Percentiles rank a stretch among this genome's conserved stretches.
Conservation (phyloP, 2,329 filamentous ascomycete genomes). For the Cladophialophora yegresii region DNA sequence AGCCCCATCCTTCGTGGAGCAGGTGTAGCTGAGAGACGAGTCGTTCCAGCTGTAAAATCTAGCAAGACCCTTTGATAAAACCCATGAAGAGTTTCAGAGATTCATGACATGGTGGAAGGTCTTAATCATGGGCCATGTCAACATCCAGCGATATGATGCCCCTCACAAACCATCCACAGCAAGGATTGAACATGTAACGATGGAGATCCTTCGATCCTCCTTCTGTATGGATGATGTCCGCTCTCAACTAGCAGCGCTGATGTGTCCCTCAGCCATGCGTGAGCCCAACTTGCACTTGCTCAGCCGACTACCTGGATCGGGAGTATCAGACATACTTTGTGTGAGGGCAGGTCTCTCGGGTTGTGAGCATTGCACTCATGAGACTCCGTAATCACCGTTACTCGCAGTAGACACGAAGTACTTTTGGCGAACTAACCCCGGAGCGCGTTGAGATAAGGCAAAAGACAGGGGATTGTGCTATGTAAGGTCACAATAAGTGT, state of each 20-base stretch:
- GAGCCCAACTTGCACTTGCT: neutral
- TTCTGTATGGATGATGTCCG: neutral
- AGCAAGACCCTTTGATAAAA: neutral
- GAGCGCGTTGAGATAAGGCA: neutral
- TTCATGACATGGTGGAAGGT: neutral
- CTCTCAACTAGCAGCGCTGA: neutral
- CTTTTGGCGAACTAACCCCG: neutral
- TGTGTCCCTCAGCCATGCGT: neutral
- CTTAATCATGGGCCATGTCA: neutral
- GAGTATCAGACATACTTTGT: neutral
- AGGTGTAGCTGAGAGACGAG: neutral
- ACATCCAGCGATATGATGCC: neutral
- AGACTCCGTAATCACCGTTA: neutral
- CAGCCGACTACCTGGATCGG: neutral
- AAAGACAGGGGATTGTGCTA: neutral
- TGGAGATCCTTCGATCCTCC: no score
- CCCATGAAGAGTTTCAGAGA: neutral
- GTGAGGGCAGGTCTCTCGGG: neutral
- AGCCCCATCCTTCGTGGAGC: neutral
- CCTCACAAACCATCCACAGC: neutral
- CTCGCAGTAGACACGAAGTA: neutral
- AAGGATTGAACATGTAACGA: neutral
- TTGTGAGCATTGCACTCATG: no score
- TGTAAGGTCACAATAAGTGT: neutral
- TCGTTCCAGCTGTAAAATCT: neutral